Base-by-base conservation (phyloP, 1,284 basidiomycete species). In the Grifola frondosa region DNA sequence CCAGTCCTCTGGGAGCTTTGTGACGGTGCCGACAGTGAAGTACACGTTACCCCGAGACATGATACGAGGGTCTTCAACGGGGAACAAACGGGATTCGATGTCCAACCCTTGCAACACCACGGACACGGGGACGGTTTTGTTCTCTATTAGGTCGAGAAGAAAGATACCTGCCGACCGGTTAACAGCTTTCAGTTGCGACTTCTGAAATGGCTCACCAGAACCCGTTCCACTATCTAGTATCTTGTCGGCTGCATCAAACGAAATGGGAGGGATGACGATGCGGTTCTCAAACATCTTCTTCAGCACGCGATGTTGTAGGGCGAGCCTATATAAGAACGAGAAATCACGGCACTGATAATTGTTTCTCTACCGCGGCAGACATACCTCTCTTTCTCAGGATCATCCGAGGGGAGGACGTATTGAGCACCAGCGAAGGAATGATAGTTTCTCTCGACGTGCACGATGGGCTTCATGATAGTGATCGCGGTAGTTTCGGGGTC, bases 191-290 rank as follows among this genome's bases (percentile, higher is more conserved):
- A 20, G 9, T 10, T 12, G n/a, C 20, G 33, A 39, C 22, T 15
- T 22, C n/a, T 25, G 11, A 25, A 13, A 35, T 10, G 1, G 15
- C 48, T 29, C 29, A 59, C 61, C 59, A 25, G 54, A 50, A 1
- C 59, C 61, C 10, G 54, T 51, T 10, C 53, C 61, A 30, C 44
- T 53, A 34, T 63, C 60, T n/a, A 61, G 46, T n/a, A 61, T 48
- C 30, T 50, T 47, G 36, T 58, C 54, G 15, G 25, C 48, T 8
- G 37, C 13, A 9, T 29, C 28, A 15, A 61, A 37, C 6, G 33
- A n/a, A 1, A 61, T 30, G 8, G 52, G 49, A 0, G 57, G 42
- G 9, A 53, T 30, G 4, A 60, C 24, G 23, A 59, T 28, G 11
- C 43, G 48, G 25, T 50, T 37, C 10, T 48, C 57, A 42, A 56